Conservation (phyloP, 441 rosid genomes). For the Brassica hybrid region DNA sequence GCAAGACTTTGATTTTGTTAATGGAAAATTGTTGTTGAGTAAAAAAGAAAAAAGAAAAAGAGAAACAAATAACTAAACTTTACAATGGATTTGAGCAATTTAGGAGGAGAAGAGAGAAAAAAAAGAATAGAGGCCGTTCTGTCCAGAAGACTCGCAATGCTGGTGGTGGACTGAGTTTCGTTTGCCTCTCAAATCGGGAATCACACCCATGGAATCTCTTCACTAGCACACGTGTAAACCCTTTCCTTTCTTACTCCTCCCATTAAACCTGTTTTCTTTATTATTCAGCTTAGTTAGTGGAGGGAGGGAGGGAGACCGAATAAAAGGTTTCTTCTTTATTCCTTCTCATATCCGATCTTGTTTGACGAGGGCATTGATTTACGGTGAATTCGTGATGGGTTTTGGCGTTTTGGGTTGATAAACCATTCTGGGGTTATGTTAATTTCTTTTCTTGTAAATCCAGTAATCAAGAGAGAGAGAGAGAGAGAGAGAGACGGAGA, state of each 20-base stretch:
- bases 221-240: conserved; percentile 32
- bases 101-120: conserved; percentile 25
- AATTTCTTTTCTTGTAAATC: background rate
- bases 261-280: conserved; percentile 7
- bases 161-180: conserved; percentile 34
- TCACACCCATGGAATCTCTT: conserved; percentile 29
- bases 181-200: conserved; percentile 23
- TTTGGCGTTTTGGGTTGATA: conserved; percentile 22
- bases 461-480: background rate
- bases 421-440: conserved; percentile 12
- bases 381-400: conserved; percentile 20
- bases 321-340: conserved; percentile 21
- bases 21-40: too few relatives aligned
- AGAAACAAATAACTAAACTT: too few relatives aligned
- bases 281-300: conserved; percentile 29
- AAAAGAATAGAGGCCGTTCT: conserved; percentile 10
- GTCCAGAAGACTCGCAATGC: conserved; percentile 40
- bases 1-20: too few relatives aligned
- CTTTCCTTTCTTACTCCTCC: background rate
- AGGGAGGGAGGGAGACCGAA: conserved; percentile 1
- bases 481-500: background rate
- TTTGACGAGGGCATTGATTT: conserved; percentile 12
- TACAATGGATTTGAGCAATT: conserved; percentile 5
- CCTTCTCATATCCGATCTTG: background rate
- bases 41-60: too few relatives aligned